Conservation (phyloP, 768 basidiomycete species). For the Tephrocybe sp. region DNA sequence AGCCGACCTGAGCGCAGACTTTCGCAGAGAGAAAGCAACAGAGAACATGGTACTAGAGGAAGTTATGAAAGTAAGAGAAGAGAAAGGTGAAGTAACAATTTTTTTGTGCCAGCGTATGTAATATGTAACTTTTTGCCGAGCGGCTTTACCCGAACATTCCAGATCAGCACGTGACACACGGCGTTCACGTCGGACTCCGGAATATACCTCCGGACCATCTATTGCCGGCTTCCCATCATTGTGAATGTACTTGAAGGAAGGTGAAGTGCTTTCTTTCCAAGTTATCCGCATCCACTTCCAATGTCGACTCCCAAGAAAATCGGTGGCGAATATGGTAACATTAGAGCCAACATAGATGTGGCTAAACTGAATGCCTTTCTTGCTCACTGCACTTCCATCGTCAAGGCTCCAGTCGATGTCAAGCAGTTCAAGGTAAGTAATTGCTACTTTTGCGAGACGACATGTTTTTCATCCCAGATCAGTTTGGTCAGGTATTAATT, state of each 20-base stretch:
- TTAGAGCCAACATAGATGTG: conserved; percentile 69
- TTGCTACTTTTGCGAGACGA: background rate
- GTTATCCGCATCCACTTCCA: conserved; percentile 20
- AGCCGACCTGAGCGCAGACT: conserved; percentile 53
- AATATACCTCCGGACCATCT: background rate
- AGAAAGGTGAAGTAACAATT: conserved; percentile 37
- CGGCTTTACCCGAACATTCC: conserved; percentile 40
- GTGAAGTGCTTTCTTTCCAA: background rate
- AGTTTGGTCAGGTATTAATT: conserved; percentile 83
- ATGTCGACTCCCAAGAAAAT: conserved; percentile 36
- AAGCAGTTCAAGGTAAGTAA: conserved; percentile 88
- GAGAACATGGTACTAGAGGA: conserved; percentile 71
- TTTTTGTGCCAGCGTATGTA: conserved; percentile 40
- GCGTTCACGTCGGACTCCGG: background rate
- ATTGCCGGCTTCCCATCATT: conserved; percentile 12
- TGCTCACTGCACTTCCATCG: conserved; percentile 44
- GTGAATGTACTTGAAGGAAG: too few species aligned
- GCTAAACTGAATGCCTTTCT: conserved; percentile 67
- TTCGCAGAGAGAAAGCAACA: conserved; percentile 61
- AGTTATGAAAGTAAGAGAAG: conserved; percentile 36
- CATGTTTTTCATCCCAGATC: conserved; percentile 1
- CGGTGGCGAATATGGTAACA: conserved; percentile 73
- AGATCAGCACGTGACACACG: conserved; percentile 25
- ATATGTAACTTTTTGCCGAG: conserved; percentile 27
- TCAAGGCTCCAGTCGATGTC: conserved; percentile 66